Evolutionary conservation across 2,329 filamentous ascomycete genomes (phyloP), one percentile per base, ranked within the genome.

Genomic region (Endoconidiophora laricicola): DNA sequence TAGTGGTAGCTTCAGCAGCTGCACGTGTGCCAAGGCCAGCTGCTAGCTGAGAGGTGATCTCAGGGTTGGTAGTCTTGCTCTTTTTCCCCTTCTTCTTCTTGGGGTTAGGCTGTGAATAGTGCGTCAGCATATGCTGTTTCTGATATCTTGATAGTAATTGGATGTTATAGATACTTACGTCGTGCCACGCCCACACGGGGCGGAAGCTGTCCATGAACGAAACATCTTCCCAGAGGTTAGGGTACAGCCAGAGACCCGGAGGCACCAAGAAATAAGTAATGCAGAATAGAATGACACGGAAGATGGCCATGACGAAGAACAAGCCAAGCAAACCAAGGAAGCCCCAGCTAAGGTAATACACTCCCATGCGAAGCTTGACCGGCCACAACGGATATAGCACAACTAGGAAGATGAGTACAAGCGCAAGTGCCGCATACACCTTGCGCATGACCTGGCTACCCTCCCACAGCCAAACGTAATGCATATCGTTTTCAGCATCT

Each of bases 321-420:
- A 94, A 69, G 50, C 85, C 91, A 43, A 98, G 76, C 26, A 96
- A 71, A 41, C 86, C 83, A 56, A 98, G 73, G 74, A 94, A 83
- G 53, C 82, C 90, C 79, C 94, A 94, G 64, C 84, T 91, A 40
- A 96, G 72, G 65, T 98, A 96, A 84, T 94, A 98, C 45, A 96
- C 91, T 48, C 90, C 91, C 58, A 91, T 80, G 59, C 91, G 78
- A 67, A 98, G 70, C 63, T 86, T 79, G 55, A 94, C 74, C 1
- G 91, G 91, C 91, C 91, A 98, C 52, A 98, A 76, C 7, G 91
- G 91, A 70, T 98, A 98, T 60, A 95, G 78, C 54, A 98, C 88
- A 22, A 95, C 71, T 12, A 84, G 78, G 61, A 98, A 88, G 60
- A 98, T 88, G 54, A 81, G 68, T 9, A 85, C 69, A 43, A 98